Base-by-base conservation (phyloP, 768 basidiomycete species). In the Suillus decipiens region DNA sequence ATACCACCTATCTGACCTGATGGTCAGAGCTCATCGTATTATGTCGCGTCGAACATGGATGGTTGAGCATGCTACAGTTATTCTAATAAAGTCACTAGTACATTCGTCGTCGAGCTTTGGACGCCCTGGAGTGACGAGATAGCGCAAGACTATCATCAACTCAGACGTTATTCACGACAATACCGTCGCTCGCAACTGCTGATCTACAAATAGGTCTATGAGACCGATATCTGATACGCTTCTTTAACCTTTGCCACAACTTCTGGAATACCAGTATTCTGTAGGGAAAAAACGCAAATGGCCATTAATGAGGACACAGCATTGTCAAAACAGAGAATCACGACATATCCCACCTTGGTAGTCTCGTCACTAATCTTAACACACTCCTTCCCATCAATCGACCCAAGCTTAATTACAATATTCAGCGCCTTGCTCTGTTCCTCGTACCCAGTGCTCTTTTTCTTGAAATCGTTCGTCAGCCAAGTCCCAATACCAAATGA, bases 321-420 rank as follows among this genome's bases (percentile, higher is more conserved):
- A n/a, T n/a, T n/a, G n/a, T n/a, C n/a, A n/a, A 17, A 9, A 11
- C 37, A 43, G 19, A 11, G 34, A 7, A 4, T 28, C 17, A 47
- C n/a, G 12, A 41, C 34, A 31, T 36, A 2, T 19, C 53, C 19
- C 41, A 87, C 89, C 86, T 99, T 99, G 10, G 80, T 89, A 61
- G 89, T 72, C 70, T 99, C 96, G 74, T 98, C 97, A 61, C 93
- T 95, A 68, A 99, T 86, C 77, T 99, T 99, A 68, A 99, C 86
- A 67, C 95, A 96, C 1, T 88, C 86, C 62, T 80, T 80, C 11
- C 82, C 84, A 69, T 92, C 80, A 14, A 97, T 88, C 51, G 85
- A 82, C 43, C 86, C 83, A 10, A 99, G 80, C 71, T 98, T 98
- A 78, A 98, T 95, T 56, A 99, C 96, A 72, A 99, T 98, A 71